Base-by-base conservation (phyloP, 176 grass and related monocot species). In the Rhipidocladum racemiflorum region DNA sequence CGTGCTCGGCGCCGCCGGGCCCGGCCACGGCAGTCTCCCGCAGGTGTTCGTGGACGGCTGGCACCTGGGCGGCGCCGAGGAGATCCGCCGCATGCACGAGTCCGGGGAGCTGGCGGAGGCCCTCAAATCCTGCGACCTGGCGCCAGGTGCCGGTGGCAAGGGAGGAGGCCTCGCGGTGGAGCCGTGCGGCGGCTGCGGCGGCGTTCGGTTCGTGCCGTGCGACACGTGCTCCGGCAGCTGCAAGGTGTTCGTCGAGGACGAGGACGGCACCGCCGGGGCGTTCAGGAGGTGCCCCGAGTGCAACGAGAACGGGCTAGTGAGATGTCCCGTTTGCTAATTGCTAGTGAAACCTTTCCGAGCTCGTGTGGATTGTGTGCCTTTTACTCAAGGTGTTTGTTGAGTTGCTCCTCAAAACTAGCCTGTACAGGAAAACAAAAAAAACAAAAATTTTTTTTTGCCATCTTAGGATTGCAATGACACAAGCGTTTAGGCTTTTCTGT, bases 301-400 rank as follows among this genome's bases (percentile, higher is more conserved):
- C 91, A 99, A 99, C 72, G 97, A 99, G 88, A 99, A 99, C 72
- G 97, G 97, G 3, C 88, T 99, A 13, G 81, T 93, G 2, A 84
- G 91, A 51, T 99, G 97, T 34, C 72, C 89, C 11, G 62, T 90
- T 5, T 99, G 96, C 69, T 91, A 84, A 32, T 16, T 46, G 60
- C 13, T 30, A 75, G 46, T 38, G 23, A 15, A 43, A 48, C 35
- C 30, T 3, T n/a, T 30, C 17, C 18, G 17, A 61, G 16, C 30
- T 20, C 20, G 24, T 45, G 39, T 27, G 39, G 12, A 16, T n/a
- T 77, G 14, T 51, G 14, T 28, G 69, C 43, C 44, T 64, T 15
- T 70, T 60, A 53, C n/a, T 80, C 49, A 10, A 68, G 9, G 46
- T 40, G 71, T 40, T 59, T 38, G 34, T 24, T 13, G 27, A 35